Conservation (phyloP, 1,139 yeast species). For the Insectozyma bohioensis region DNA sequence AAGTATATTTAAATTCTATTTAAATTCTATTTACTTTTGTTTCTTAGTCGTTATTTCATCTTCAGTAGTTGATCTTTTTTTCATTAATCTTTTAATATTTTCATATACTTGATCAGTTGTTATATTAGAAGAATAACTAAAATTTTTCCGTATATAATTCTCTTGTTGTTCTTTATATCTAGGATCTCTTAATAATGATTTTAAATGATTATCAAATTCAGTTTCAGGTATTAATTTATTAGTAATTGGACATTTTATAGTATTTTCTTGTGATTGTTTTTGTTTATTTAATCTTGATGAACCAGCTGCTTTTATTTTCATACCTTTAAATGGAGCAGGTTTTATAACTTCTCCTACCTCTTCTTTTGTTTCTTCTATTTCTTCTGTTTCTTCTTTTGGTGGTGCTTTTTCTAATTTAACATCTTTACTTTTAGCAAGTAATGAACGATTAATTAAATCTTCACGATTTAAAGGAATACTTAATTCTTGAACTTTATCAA, state of each 20-base stretch:
- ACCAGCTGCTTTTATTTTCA: conserved; percentile 71
- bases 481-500: conserved; percentile 62
- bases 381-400: conserved; percentile 19
- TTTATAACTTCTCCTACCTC: conserved; percentile 4
- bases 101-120: conserved; percentile 70
- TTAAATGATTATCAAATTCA: conserved; percentile 72
- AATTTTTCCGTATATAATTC: conserved; percentile 61
- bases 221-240: conserved; percentile 68
- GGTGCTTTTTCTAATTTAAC: conserved; percentile 14
- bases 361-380: conserved; percentile 19
- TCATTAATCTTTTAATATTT: conserved; percentile 65
- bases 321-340: conserved; percentile 36
- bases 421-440: conserved; percentile 39
- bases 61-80: conserved; percentile 24
- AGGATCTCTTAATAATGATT: conserved; percentile 76
- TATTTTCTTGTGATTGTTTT: conserved; percentile 23
- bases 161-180: conserved; percentile 70
- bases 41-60: conserved; percentile 6
- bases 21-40: conserved; percentile 3
- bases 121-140: conserved; percentile 57
- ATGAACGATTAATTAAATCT: conserved; percentile 61
- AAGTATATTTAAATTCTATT: neutral
- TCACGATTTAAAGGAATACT: conserved; percentile 61
- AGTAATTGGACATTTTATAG: conserved; percentile 72
- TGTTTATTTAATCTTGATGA: conserved; percentile 53